These are phyloP conservation scores for Fusarium bulbicola DNA, from an alignment of 2,329 filamentous ascomycete species.

Conservation along the genomic window DNA sequence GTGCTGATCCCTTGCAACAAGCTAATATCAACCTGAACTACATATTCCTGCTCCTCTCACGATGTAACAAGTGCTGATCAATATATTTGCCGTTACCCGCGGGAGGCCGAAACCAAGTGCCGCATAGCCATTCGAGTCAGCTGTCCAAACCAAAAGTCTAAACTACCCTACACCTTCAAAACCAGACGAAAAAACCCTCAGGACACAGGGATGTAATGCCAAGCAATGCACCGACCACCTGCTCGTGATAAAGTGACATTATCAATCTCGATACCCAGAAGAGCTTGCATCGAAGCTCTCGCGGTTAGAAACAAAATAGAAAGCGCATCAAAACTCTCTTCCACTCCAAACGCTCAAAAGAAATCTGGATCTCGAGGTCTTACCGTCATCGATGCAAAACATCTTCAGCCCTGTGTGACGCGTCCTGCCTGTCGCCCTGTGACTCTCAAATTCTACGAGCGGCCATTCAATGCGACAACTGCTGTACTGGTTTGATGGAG, in stretches of 20 bases:
- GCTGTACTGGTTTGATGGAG: neutral
- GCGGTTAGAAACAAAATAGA: neutral
- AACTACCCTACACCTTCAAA: neutral
- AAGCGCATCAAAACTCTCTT: neutral
- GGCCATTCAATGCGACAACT: neutral
- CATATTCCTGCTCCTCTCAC: neutral
- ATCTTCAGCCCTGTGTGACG: constrained; percentile 17
- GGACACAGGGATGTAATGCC: neutral
- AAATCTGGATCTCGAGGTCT: neutral
- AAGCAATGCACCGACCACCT: neutral
- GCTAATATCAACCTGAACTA: constrained; percentile 68
- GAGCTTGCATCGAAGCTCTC: neutral
- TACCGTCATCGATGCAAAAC: neutral
- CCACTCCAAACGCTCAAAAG: rapidly evolving
- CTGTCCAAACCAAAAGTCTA: neutral
- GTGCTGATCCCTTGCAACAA: constrained; percentile 64
- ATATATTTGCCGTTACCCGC: neutral
- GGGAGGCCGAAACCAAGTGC: neutral
- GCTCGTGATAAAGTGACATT: neutral
- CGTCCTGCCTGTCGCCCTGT: neutral
- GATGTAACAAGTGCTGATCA: neutral
- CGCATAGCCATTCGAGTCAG: neutral
- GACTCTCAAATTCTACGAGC: neutral
- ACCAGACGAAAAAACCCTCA: neutral
- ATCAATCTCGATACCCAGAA: neutral